phyloP scores from a whole-genome alignment of 1,284 basidiomycete species.

The Tylopilus orsonianus region DNA sequence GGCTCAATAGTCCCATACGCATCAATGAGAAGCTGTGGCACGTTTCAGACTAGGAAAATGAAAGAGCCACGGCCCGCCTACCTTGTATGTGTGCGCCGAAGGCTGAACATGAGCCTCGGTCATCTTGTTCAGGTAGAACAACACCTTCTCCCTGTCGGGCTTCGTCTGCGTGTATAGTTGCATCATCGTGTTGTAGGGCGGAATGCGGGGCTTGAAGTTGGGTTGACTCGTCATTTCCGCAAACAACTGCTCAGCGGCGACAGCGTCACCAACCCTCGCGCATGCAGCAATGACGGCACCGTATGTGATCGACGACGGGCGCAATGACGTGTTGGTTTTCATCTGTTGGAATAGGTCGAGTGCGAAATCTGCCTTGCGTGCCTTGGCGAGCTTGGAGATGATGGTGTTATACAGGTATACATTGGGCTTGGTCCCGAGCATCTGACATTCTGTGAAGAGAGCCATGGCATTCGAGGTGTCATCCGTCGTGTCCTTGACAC shows the following conservation, averaged over 20 bases:
- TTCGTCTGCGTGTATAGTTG: slow-evolving; percentile 92
- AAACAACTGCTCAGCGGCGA: slow-evolving; percentile 82
- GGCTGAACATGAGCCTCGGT: slow-evolving; percentile 64
- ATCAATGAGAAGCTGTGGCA: slow-evolving; percentile 79
- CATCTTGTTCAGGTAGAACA: slow-evolving; percentile 80
- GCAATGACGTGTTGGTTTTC: slow-evolving; percentile 61
- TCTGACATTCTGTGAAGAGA: slow-evolving; percentile 80
- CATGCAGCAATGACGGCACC: slow-evolving; percentile 95
- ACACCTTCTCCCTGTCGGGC: slow-evolving; percentile 76
- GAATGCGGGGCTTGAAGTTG: slow-evolving; percentile 86
- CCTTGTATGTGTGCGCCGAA: slow-evolving; percentile 91
- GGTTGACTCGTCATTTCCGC: slow-evolving; percentile 76
- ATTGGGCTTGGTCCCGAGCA: slow-evolving; percentile 71
- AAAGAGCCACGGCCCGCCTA: slow-evolving; percentile 30
- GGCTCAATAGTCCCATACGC: slow-evolving; percentile 88
- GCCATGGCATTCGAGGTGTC: slow-evolving; percentile 85
- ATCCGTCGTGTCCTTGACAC: slow-evolving; percentile 90
- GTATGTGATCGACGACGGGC: slow-evolving; percentile 88
- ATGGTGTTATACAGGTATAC: slow-evolving; percentile 93
- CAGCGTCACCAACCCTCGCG: slow-evolving; percentile 88
- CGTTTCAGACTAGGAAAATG: slow-evolving; percentile 11
- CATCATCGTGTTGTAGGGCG: slow-evolving; percentile 99
- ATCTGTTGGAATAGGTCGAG: slow-evolving; percentile 85
- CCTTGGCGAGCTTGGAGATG: slow-evolving; percentile 91
- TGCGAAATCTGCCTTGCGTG: slow-evolving; percentile 87